A percentile compares a stretch with the other conserved stretches of the same genome.
Evolutionary conservation across 495 filamentous ascomycete genomes (phyloP).

Genomic region (Podospora anserina): DNA sequence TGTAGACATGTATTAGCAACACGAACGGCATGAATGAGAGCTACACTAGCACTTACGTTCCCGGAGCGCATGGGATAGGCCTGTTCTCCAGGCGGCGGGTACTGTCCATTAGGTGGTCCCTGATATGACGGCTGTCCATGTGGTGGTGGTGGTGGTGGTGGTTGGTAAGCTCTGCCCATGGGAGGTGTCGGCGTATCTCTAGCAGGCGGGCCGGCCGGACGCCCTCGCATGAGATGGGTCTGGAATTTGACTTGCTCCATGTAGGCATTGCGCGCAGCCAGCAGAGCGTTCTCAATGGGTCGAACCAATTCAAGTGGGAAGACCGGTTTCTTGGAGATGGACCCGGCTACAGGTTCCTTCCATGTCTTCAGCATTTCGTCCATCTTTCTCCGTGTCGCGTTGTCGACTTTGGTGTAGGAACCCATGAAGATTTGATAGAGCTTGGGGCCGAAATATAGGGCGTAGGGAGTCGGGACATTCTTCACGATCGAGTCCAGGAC

Average conservation of each 20-base stretch:
- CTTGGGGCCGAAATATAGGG: conserved; percentile 85
- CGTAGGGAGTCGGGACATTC: conserved; percentile 97
- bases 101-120: background rate
- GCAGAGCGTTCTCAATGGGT: conserved; percentile 88
- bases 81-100: conserved; percentile 20
- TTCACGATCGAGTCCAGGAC: conserved; percentile 97
- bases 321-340: conserved; percentile 80
- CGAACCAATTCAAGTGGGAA: conserved; percentile 81
- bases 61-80: conserved; percentile 28
- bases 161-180: conserved; percentile 35
- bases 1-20: conserved; percentile 23
- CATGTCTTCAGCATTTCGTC: conserved; percentile 97
- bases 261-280: conserved; percentile 73
- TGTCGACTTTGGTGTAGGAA: conserved; percentile 84
- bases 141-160: conserved; percentile 13
- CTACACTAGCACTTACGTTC: conserved; percentile 22
- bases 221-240: conserved; percentile 56
- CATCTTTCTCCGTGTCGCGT: conserved; percentile 75
- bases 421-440: conserved; percentile 95
- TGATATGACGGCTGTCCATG: conserved; percentile 17
- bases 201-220: conserved; percentile 54
- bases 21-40: background rate
- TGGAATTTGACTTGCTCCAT: conserved; percentile 66
- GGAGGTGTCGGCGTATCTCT: conserved; percentile 70
- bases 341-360: conserved; percentile 94